phyloP scores from a whole-genome alignment of 805 yeast species.

The Candida pini region DNA sequence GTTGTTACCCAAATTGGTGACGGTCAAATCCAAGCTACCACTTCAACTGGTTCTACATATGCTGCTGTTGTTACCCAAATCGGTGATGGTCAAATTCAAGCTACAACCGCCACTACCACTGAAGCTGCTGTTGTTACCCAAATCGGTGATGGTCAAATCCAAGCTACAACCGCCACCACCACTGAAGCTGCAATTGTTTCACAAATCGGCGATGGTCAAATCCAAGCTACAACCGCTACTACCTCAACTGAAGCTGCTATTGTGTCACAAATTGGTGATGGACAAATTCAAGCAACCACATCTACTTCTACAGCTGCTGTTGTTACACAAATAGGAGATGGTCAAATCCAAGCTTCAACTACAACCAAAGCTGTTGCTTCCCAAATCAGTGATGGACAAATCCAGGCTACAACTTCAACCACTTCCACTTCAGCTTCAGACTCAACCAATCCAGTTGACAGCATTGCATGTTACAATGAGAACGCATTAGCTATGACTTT shows the following conservation, averaged over 20 bases:
- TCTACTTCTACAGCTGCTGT: slow-evolving; percentile 32
- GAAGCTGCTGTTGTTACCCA: slow-evolving; percentile 28
- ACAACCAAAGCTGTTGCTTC: slow-evolving; percentile 33
- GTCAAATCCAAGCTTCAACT: slow-evolving; percentile 23
- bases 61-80: slow-evolving; percentile 47
- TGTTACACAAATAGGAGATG: slow-evolving; percentile 22
- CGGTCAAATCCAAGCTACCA: slow-evolving; percentile 33
- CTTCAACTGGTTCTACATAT: slow-evolving; percentile 29
- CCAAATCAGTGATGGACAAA: slow-evolving; percentile 36
- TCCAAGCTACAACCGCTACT: slow-evolving; percentile 46
- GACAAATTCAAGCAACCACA: slow-evolving; percentile 41
- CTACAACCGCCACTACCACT: slow-evolving; percentile 27
- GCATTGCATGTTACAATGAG: slow-evolving; percentile 32
- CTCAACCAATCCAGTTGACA: slow-evolving; percentile 23
- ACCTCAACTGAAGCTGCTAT: slow-evolving; percentile 29
- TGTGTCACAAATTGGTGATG: slow-evolving; percentile 44
- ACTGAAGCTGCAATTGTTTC: slow-evolving; percentile 37
- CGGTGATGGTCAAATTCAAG: slow-evolving; percentile 58
- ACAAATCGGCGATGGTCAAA: slow-evolving; percentile 60
- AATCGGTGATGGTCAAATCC: slow-evolving; percentile 38
- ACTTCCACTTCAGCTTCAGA: slow-evolving; percentile 15
- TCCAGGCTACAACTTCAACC: slow-evolving; percentile 28
- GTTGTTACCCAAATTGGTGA: slow-evolving; percentile 42
- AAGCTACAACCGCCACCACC: slow-evolving; percentile 29
- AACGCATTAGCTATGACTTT: slow-evolving; percentile 40